Base-by-base conservation (phyloP, 2,329 filamentous ascomycete species). In the Lasiodiplodia citricola region DNA sequence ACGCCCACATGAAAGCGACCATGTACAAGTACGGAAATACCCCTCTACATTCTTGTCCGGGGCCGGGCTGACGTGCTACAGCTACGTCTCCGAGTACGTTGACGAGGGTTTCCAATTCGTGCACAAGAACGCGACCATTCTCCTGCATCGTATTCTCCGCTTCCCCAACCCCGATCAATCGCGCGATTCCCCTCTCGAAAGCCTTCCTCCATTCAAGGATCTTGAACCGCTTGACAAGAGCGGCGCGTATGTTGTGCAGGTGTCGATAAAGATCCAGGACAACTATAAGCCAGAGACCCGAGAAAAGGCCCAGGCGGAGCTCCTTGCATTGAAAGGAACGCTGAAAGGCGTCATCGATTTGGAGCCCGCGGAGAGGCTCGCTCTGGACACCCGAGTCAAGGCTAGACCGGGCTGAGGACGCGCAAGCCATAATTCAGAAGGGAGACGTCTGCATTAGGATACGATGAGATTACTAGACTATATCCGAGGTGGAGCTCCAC, bases 321-420 rank as follows among this genome's bases (percentile, higher is more conserved):
- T 91, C 52, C 79, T 86, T 71, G 80, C 76, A 1, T 82, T 90
- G 71, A 86, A 85, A 72, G 83, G 85, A 67, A 80, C 83, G 68
- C 81, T 90, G 77, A 87, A 85, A 72, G 84, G 85, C 4, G 85
- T 85, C 18, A 84, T 90, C 25, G 85, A 87, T 64, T 74, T 91
- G 72, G 81, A 84, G 57, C 82, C 86, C 56, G 87, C 86, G 0
- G 87, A 90, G 76, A 81, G 88, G 62, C 77, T 90, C 62, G 81
- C 85, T 31, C 78, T 90, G 70, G 88, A 90, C 74, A 88, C 87
- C 3, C 82, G 88, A 68, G 85, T 88, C 50, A 88, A 85, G 75
- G 87, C 82, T 71, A 75, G 73, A 41, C 70, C 75, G 7, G 57
- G 52, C 25, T 69, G 64, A 67, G 38, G 7, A n/a, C 25, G 28